These are phyloP conservation scores for Capsella rubella DNA, from an alignment of 441 rosid genomes.

Conservation along the genomic window DNA sequence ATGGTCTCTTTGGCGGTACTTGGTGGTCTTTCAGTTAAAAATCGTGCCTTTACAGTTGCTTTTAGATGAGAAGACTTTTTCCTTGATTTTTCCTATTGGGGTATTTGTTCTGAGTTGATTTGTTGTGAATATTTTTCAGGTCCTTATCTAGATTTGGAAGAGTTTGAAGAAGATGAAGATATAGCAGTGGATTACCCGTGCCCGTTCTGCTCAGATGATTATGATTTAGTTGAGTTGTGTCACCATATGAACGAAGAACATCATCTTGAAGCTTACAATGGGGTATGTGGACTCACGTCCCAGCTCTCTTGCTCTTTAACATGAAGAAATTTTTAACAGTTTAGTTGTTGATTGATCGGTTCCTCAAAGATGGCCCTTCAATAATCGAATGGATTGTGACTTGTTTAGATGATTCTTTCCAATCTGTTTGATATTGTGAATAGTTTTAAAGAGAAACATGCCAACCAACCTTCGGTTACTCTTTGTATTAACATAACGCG, in stretches of 20 bases:
- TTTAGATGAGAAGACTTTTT: slow-evolving; percentile 2
- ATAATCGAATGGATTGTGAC: not conserved
- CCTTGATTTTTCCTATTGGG: not conserved
- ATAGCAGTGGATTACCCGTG: slow-evolving; percentile 57
- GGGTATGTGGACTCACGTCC: slow-evolving; percentile 49
- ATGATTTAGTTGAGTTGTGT: slow-evolving; percentile 64
- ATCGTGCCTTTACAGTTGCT: slow-evolving; percentile 34
- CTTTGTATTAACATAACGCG: not conserved
- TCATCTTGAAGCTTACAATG: slow-evolving; percentile 55
- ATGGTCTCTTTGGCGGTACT: not conserved
- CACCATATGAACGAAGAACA: slow-evolving; percentile 71
- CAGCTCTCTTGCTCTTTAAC: slow-evolving; percentile 7
- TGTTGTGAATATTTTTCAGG: slow-evolving; percentile 39
- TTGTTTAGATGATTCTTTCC: not conserved
- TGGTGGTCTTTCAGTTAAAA: not conserved
- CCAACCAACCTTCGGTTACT: not conserved
- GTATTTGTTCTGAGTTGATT: not conserved
- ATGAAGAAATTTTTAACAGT: not conserved
- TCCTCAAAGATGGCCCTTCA: not conserved
- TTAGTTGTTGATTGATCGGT: slow-evolving; percentile 1
- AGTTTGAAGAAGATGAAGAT: slow-evolving; percentile 56
- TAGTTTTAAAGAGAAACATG: slow-evolving; percentile 11
- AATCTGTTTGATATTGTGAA: not conserved
- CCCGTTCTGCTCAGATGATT: slow-evolving; percentile 68
- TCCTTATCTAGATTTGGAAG: slow-evolving; percentile 57